phyloP scores from a whole-genome alignment of 805 yeast species.

The Yarrowia alimentaria region DNA sequence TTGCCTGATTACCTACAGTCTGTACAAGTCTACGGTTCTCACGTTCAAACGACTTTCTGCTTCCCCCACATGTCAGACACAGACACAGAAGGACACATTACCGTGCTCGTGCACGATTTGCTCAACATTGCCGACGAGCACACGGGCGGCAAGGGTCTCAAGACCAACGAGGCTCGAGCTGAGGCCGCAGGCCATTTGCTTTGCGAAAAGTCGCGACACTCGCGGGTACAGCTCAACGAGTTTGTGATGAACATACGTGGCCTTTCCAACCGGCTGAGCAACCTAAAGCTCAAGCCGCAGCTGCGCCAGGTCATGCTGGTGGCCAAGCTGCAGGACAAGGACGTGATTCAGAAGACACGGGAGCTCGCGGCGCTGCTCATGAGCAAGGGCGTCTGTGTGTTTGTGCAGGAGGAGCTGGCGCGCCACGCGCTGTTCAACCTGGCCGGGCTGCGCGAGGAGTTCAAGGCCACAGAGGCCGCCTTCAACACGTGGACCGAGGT shows the following conservation, averaged over 20 bases:
- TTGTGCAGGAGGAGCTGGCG: slow-evolving; percentile 31
- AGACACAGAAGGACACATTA: neutral
- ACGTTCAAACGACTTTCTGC: too few species aligned
- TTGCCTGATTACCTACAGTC: too few species aligned
- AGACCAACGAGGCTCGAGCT: slow-evolving; percentile 8
- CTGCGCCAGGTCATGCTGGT: slow-evolving; percentile 35
- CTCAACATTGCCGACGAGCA: slow-evolving; percentile 13
- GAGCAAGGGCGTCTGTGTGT: slow-evolving; percentile 1
- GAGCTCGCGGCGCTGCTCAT: slow-evolving; percentile 31
- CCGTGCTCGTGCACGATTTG: slow-evolving; percentile 11
- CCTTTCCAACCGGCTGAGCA: slow-evolving; percentile 30
- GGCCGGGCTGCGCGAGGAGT: slow-evolving; percentile 50
- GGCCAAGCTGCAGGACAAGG: slow-evolving; percentile 34
- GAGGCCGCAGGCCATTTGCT: neutral
- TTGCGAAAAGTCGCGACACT: slow-evolving; percentile 4
- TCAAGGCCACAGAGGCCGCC: slow-evolving; percentile 36
- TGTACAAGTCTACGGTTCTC: too few species aligned
- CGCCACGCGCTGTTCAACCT: slow-evolving; percentile 37
- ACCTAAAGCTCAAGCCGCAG: slow-evolving; percentile 33
- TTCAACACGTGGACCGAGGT: slow-evolving; percentile 31
- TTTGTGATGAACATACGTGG: slow-evolving; percentile 22
- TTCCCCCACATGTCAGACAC: too few species aligned
- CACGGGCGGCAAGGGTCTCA: neutral
- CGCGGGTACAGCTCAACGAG: slow-evolving; percentile 17
- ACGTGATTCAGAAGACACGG: slow-evolving; percentile 32